A percentile compares a stretch with the other conserved stretches of the same genome.
Evolutionary conservation across 2,329 filamentous ascomycete genomes (phyloP).

Genomic region (Colletotrichum sp.): DNA sequence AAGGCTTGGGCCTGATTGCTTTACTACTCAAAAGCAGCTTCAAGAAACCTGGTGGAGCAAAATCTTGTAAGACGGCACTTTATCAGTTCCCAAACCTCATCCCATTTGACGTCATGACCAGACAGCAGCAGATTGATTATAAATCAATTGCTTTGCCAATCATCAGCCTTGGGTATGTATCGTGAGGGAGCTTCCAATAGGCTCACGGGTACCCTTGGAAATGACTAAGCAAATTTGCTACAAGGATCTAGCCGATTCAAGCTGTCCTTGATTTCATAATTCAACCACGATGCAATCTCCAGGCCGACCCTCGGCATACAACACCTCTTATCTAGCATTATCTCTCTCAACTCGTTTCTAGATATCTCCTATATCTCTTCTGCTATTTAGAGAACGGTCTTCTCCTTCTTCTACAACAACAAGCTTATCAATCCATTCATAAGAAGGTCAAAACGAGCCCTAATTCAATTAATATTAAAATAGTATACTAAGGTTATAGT

Average conservation of each 20-base stretch:
- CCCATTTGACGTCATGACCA: neutral
- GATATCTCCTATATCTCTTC: conserved; percentile 12
- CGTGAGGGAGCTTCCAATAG: neutral
- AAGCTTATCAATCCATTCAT: conserved; percentile 22
- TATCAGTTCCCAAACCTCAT: neutral
- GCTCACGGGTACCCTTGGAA: neutral
- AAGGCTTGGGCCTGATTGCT: neutral
- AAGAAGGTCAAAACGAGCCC: no score
- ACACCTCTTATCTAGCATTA: conserved; percentile 10
- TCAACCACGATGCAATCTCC: neutral
- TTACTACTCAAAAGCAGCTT: neutral
- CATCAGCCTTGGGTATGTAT: no score
- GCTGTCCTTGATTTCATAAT: neutral
- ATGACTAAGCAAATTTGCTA: no score
- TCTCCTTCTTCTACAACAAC: conserved; percentile 14
- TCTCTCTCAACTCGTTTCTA: conserved; percentile 9
- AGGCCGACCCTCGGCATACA: neutral
- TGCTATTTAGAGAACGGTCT: neutral
- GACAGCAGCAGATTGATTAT: neutral
- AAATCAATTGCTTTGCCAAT: neutral
- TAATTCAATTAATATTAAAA: no score
- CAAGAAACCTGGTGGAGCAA: neutral
- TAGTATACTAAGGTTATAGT: no score
- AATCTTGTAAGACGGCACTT: neutral
- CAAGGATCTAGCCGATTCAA: no score